Evolutionary conservation across 1,139 yeast species (phyloP), one percentile per base, ranked within the genome.

Genomic region (Zhuliangozyma blackwelliae): DNA sequence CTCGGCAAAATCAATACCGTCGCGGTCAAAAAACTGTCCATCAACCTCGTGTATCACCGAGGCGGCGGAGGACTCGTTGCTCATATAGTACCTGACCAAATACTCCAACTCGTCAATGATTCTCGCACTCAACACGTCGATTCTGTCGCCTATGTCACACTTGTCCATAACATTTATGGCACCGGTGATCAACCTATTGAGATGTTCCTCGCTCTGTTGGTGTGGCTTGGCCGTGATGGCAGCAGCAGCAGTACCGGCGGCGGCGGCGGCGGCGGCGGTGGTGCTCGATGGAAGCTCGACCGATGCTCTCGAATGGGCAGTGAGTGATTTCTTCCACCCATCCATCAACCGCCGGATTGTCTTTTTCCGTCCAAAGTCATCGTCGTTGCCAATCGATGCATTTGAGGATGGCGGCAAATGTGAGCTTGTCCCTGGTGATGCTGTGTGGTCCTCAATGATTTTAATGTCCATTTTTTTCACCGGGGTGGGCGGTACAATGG

Each of bases 121-220:
- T 47, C 94, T 66, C 3, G 94, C 92, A 54, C 94, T 82, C 40
- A 88, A 63, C 10, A 85, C 66, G 59, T 88, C 97, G 37, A 82
- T 72, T 45, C 82, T 72, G 3, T 68, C 68, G 5, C 70, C 69
- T 12, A 66, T 56, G 11, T 45, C 33, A 16, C 52, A 52, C 20
- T 48, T 46, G 10, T 42, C 49, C 11, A 38, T 33, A 2, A 38
- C 47, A 33, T 47, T 45, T 13, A 48, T 42, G 5, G 46, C 46
- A 33, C 36, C 34, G 1, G 31, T 30, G 25, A 43, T 34, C 10
- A 38, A 19, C 38, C 35, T 33, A 34, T 49, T 40, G 27, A 44
- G 32, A 23, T 44, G 44, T 31, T 47, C 50, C 16, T 16, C 16
- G 16, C 16, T 16, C 16, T 3, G 16, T 4, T 16, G 11, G 33